Evolutionary conservation across 805 yeast species (phyloP).

Genomic region (Komagataella pseudopastoris): DNA sequence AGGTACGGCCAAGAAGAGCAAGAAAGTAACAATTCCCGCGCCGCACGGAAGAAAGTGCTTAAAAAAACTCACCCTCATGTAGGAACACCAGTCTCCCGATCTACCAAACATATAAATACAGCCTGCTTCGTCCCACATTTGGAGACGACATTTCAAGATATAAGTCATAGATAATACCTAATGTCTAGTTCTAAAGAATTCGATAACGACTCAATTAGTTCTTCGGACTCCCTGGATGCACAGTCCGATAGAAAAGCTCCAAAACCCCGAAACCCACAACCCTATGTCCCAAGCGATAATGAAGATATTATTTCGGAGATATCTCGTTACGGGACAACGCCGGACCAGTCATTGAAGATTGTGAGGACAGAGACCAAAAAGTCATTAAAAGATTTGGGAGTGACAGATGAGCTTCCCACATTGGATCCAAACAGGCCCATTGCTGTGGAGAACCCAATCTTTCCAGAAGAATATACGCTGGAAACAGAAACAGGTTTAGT

Average conservation of each 20-base stretch:
- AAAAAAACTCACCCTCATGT: not conserved
- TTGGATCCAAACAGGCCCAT: conserved; percentile 46
- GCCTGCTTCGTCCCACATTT: not conserved
- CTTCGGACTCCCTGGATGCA: not conserved
- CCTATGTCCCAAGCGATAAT: conserved; percentile 23
- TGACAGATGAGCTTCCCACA: conserved; percentile 36
- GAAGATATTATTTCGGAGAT: conserved; percentile 34
- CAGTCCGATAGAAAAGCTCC: not conserved
- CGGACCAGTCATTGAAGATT: conserved; percentile 23
- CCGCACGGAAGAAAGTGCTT: not conserved
- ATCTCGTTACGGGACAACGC: conserved; percentile 14
- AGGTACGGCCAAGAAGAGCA: not conserved
- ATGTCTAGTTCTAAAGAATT: not conserved
- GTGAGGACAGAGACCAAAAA: conserved; percentile 61
- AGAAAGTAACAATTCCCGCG: not conserved
- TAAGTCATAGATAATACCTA: not conserved
- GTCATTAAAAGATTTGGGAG: conserved; percentile 51
- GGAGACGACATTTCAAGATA: not conserved
- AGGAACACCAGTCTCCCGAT: not conserved
- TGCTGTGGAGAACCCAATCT: conserved; percentile 47
- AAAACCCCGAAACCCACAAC: conserved; percentile 15
- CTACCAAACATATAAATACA: not conserved
- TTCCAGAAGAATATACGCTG: conserved; percentile 85
- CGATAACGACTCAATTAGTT: not conserved
- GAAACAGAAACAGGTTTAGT: conserved; percentile 87